A percentile compares a stretch with the other conserved stretches of the same genome.
Conservation (phyloP, 164 flowering plant species). For the Vitis vinifera region DNA sequence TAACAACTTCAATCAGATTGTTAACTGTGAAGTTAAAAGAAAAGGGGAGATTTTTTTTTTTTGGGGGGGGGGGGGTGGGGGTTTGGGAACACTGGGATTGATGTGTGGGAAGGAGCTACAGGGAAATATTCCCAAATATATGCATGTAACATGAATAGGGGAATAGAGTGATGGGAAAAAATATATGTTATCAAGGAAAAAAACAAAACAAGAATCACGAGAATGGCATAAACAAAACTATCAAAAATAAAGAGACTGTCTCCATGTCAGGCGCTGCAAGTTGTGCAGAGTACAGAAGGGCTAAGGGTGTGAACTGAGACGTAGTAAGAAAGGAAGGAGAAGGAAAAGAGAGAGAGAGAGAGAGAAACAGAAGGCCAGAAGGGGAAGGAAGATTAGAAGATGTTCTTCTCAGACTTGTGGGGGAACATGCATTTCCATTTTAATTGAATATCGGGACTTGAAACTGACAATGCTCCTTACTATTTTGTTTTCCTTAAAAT, state of each 20-base stretch:
- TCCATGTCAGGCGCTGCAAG: conserved; percentile 59
- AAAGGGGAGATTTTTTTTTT: no score
- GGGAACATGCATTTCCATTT: conserved; percentile 14
- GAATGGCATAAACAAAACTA: conserved; percentile 30
- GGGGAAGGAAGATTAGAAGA: conserved; percentile 23
- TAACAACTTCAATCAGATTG: no score
- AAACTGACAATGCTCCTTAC: conserved; percentile 23
- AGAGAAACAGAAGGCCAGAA: conserved; percentile 1
- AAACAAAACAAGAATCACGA: conserved; percentile 57
- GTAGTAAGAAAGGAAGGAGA: conserved; percentile 13
- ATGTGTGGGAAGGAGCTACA: not conserved
- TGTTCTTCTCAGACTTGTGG: conserved; percentile 14
- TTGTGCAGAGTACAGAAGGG: conserved; percentile 19
- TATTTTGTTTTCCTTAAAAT: not conserved
- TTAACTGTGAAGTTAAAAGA: no score
- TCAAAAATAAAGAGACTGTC: conserved; percentile 26
- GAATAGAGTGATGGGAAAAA: conserved; percentile 8
- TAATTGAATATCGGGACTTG: conserved; percentile 40
- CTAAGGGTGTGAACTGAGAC: conserved; percentile 7
- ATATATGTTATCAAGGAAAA: conserved; percentile 9
- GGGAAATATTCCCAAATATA: conserved; percentile 24
- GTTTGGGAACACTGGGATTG: conserved; percentile 8
- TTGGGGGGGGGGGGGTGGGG: no score
- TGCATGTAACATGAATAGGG: conserved; percentile 33
- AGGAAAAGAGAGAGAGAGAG: conserved; percentile 10